Percentiles rank a stretch among this genome's conserved stretches.
These are phyloP conservation scores for Yarrowia phangngaensis DNA, from an alignment of 805 yeast species.

Conservation along the genomic window DNA sequence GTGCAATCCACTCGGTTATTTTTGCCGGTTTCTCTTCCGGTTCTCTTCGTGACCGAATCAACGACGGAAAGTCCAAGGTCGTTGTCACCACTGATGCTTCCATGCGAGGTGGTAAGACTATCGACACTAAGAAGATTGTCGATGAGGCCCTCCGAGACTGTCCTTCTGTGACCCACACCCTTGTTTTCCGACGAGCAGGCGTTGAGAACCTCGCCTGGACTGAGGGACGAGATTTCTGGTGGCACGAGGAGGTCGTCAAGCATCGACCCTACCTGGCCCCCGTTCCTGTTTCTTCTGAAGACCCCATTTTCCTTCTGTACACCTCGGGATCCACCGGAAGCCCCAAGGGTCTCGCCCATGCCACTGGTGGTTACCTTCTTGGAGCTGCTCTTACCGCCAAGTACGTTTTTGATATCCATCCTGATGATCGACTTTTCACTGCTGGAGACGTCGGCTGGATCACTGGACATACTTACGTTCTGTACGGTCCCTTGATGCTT, in stretches of 20 bases:
- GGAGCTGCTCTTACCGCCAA: conserved; percentile 90
- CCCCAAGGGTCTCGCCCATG: conserved; percentile 96
- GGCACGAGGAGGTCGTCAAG: conserved; percentile 85
- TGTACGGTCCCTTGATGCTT: conserved; percentile 83
- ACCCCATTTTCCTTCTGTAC: conserved; percentile 90
- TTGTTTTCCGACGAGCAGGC: conserved; percentile 88
- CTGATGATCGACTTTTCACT: conserved; percentile 82
- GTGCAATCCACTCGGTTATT: conserved; percentile 93
- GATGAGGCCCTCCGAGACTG: conserved; percentile 84
- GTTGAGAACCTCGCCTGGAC: conserved; percentile 61
- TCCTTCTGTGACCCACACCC: conserved; percentile 68
- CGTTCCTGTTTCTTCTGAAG: conserved; percentile 82
- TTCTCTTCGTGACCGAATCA: conserved; percentile 84
- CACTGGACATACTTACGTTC: conserved; percentile 94
- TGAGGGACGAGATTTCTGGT: conserved; percentile 84
- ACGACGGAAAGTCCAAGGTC: conserved; percentile 78
- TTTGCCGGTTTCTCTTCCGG: conserved; percentile 97
- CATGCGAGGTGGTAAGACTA: conserved; percentile 90
- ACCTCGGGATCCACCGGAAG: conserved; percentile 98
- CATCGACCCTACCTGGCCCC: conserved; percentile 85
- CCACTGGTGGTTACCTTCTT: conserved; percentile 89
- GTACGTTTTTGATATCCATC: conserved; percentile 90
- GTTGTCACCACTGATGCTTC: conserved; percentile 95
- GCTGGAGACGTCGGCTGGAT: conserved; percentile 99
- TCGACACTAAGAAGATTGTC: conserved; percentile 88